Conservation (phyloP, 1,284 basidiomycete genomes). For the Cutaneotrichosporon sp. region DNA sequence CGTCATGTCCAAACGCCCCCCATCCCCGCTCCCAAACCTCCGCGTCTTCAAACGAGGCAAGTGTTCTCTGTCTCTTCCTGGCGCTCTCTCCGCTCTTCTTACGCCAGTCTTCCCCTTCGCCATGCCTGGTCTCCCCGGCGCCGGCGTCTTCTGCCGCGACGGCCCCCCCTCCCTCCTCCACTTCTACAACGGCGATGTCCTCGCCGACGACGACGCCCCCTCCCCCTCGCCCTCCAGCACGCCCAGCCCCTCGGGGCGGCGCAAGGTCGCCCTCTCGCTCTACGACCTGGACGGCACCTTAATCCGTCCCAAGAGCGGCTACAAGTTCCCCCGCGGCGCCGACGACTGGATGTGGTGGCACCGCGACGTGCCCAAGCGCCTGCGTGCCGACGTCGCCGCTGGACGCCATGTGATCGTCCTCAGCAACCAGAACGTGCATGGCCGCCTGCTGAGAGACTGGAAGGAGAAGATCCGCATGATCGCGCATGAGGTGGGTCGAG, state of each 20-base stretch:
- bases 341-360: conserved; percentile 78
- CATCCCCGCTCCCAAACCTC: background rate
- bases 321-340: conserved; percentile 56
- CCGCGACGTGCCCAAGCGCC: conserved; percentile 62
- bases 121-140: background rate
- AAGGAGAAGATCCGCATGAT: conserved; percentile 72
- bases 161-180: conserved; percentile 5
- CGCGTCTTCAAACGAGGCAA: background rate
- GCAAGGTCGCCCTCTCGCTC: conserved; percentile 63
- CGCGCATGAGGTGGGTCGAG: conserved; percentile 62
- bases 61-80: background rate
- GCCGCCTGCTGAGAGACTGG: conserved; percentile 62
- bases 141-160: conserved; percentile 1
- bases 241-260: background rate
- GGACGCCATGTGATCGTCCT: conserved; percentile 78
- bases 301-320: conserved; percentile 64
- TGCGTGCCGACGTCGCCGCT: conserved; percentile 63
- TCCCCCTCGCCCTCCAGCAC: background rate
- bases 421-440: conserved; percentile 68
- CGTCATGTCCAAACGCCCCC: too few species aligned
- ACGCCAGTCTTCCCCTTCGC: background rate
- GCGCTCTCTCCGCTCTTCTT: background rate
- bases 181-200: conserved; percentile 7
- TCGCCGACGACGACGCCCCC: background rate
- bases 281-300: conserved; percentile 89